Evolutionary conservation across 805 yeast species (phyloP), one percentile per base, ranked within the genome.

Genomic region (Pichia insulana): DNA sequence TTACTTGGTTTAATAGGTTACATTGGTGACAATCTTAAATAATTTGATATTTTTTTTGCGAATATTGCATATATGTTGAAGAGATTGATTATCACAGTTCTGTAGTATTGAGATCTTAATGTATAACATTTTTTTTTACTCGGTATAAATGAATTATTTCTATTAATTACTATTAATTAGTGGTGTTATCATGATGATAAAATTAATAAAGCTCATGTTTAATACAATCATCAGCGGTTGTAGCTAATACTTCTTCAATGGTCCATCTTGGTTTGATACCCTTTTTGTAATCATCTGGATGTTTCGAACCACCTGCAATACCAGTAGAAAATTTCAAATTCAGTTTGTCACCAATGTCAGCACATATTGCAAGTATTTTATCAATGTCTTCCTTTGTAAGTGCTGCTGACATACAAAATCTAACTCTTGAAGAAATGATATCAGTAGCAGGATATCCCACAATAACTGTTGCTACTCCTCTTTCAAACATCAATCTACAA

Each of bases 401-500:
- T 1, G 97, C 83, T 0, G 97, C 69, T 42, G 95, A 83, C 53
- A 92, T 81, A 70, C 99, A 92, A 55, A 92, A 77, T 62, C 99
- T 78, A 22, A 87, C 88, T 65, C 98, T 78, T 5, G 95, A 83
- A 30, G 88, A 77, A 34, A 86, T 79, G 51, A 92, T 71, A 30
- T 96, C 96, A 0, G 97, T 90, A 1, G 98, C 98, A 10, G 99
- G 99, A 60, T 92, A 92, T 30, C 97, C 96, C 35, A 90, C 97
- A 49, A 90, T 81, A 30, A 92, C 99, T 38, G 90, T 89, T 3
- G 98, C 98, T 47, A 92, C 80, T 41, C 83, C 83, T 63, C 77
- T 70, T 50, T 74, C 77, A 53, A 83, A 74, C 72, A 90, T 74
- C 73, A 78, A 75, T 60, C 96, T 75, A 36, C 96, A 82, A 48